Evolutionary conservation across 1,139 yeast genomes (phyloP), one percentile per base, ranked within the genome.

Genomic region (Geotrichum histeridarum): DNA sequence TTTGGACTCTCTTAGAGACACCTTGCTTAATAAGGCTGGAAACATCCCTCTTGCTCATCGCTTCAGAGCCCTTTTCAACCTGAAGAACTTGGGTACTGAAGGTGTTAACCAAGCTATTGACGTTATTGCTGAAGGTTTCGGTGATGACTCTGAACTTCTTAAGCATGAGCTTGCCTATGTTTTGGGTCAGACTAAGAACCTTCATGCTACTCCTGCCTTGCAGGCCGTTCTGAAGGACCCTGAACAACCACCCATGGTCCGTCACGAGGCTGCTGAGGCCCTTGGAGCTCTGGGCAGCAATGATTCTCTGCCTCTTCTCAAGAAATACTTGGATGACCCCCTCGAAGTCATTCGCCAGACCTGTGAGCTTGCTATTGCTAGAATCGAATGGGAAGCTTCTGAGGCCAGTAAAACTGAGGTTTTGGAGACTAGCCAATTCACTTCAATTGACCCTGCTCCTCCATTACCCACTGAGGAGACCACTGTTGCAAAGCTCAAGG

Each of bases 251-350:
- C 77, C 87, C 57, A 94, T 94, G 98, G 99, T 94, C 38, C 86
- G 99, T 71, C 99, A 94, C 70, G 99, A 94, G 72, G 99, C 99
- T 18, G 99, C 99, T 11, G 99, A 94, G 73, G 99, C 98, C 35
- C 78, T 94, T 55, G 99, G 99, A 57, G 99, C 99, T 39, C 76
- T 94, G 54, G 96, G 96, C 49, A 95, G 90, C 70, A 72, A 73
- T 50, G 84, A 81, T 4, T 86, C 96, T n/a, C 71, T 93, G 57
- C 79, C 74, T 0, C 71, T 90, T 53, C 79, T 94, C 61, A 73
- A 80, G 60, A 75, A 82, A 51, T 89, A 84, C 70, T 76, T 71
- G 63, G 79, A 84, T 53, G 98, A 93, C 67, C 95, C 95, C 11
- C 74, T 84, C 50, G 77, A 87, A 63, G 97, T 91, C 64, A 91